Evolutionary conservation across 768 basidiomycete species (phyloP).

Genomic region (Russula abietina): DNA sequence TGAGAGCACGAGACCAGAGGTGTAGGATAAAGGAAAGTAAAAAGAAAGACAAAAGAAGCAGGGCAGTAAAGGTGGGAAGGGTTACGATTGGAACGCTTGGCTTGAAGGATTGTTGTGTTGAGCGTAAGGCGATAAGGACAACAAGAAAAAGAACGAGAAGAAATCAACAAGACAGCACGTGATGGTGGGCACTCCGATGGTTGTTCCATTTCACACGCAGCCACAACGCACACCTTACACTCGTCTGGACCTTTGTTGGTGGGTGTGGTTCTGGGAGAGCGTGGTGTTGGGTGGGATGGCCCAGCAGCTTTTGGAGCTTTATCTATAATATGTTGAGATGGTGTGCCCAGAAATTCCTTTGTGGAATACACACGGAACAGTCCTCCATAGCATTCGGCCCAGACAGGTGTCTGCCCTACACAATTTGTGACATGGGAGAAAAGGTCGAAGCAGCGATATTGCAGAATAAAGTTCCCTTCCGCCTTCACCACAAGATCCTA

Average conservation of each 20-base stretch:
- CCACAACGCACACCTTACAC: no score
- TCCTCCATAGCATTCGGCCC: constrained; percentile 62
- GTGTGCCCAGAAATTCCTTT: constrained; percentile 59
- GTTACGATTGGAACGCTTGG: no score
- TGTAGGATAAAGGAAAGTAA: no score
- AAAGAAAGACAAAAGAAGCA: no score
- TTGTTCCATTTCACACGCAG: no score
- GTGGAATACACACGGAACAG: constrained; percentile 49
- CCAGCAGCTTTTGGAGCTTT: constrained; percentile 14
- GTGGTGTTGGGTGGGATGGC: constrained; percentile 8
- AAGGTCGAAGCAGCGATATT: constrained; percentile 64
- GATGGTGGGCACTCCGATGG: no score
- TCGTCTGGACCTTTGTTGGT: constrained; percentile 1
- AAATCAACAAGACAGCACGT: no score
- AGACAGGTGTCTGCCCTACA: constrained; percentile 39
- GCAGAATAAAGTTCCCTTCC: constrained; percentile 59
- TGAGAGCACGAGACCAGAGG: no score
- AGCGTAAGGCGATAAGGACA: no score
- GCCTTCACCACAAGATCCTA: constrained; percentile 68
- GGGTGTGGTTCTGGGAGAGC: constrained; percentile 15
- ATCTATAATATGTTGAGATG: constrained; percentile 1
- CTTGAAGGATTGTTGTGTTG: no score
- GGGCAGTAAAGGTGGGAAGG: no score
- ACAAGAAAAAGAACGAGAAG: no score
- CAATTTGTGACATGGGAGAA: constrained; percentile 38